These are phyloP conservation scores for Amesomyces nigricolor DNA, from an alignment of 2,329 filamentous ascomycete species.

Conservation along the genomic window DNA sequence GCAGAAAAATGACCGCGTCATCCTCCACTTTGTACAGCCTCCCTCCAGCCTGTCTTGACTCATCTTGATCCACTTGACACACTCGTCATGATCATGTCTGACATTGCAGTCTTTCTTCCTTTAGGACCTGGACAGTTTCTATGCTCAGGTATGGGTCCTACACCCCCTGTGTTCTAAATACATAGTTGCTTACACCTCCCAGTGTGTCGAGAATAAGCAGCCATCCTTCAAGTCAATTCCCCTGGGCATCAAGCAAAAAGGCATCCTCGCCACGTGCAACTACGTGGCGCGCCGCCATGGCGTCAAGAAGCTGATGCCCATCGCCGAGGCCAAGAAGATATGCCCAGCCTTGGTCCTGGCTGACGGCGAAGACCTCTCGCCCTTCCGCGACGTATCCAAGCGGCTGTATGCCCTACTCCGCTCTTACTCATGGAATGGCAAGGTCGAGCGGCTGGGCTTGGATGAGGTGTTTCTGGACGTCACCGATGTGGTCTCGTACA, in stretches of 20 bases:
- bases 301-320: constrained; percentile 76
- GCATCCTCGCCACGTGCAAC: constrained; percentile 89
- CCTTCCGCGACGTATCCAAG: constrained; percentile 84
- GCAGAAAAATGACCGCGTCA: constrained; percentile 59
- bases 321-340: constrained; percentile 70
- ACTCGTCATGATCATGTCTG: not conserved
- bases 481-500: constrained; percentile 81
- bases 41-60: not conserved
- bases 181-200: constrained; percentile 5
- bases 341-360: constrained; percentile 84
- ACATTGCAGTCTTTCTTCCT: constrained; percentile 4
- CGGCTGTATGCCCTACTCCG: constrained; percentile 67
- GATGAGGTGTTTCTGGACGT: constrained; percentile 87
- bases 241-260: constrained; percentile 85
- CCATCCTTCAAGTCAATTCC: constrained; percentile 67
- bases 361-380: constrained; percentile 78
- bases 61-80: not conserved
- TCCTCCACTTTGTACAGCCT: constrained; percentile 68
- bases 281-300: constrained; percentile 76
- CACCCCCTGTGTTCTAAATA: not conserved
- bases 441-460: constrained; percentile 77
- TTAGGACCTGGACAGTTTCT: constrained; percentile 85
- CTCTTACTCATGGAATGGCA: constrained; percentile 69
- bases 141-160: constrained; percentile 58
- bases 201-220: constrained; percentile 66